These are phyloP conservation scores for Skeletonema menzelii DNA, from an alignment of 108 stramenopile species.

Conservation along the genomic window DNA sequence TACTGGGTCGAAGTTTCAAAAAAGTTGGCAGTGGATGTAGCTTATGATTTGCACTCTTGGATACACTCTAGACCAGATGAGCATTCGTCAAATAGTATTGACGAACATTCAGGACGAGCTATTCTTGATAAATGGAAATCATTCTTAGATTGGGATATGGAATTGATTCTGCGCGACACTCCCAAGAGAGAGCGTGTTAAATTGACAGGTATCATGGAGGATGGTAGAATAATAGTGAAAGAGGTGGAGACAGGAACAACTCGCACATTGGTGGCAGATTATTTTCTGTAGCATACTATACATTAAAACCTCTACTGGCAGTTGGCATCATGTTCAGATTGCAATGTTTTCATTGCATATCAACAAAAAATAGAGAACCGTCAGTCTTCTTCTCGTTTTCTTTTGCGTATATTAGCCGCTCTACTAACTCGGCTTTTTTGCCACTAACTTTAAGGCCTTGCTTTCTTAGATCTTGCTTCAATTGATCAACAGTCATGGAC, in stretches of 20 bases:
- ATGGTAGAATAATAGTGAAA: conserved; percentile 43
- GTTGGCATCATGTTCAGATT: not conserved
- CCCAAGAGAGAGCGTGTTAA: conserved; percentile 34
- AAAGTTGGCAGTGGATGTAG: conserved; percentile 28
- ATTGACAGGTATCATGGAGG: conserved; percentile 37
- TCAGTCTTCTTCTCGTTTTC: not conserved
- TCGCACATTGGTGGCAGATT: conserved; percentile 48
- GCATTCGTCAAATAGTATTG: not conserved
- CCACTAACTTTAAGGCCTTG: conserved; percentile 40
- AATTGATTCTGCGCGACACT: conserved; percentile 39
- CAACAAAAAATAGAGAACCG: conserved; percentile 7
- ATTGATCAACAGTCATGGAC: conserved; percentile 23
- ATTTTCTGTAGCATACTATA: conserved; percentile 34
- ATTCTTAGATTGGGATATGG: conserved; percentile 51
- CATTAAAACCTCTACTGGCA: not conserved
- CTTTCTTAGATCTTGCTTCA: conserved; percentile 22
- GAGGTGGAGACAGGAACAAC: conserved; percentile 37
- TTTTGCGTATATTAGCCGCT: conserved; percentile 11
- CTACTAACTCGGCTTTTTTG: conserved; percentile 39
- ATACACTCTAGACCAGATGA: conserved; percentile 13
- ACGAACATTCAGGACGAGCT: conserved; percentile 13
- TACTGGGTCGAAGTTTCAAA: conserved; percentile 37
- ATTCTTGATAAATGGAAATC: conserved; percentile 49
- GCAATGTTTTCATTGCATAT: conserved; percentile 1
- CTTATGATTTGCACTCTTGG: conserved; percentile 45